Base-by-base conservation (phyloP, 78 protist species). In the Cavenderia fasciculata region DNA sequence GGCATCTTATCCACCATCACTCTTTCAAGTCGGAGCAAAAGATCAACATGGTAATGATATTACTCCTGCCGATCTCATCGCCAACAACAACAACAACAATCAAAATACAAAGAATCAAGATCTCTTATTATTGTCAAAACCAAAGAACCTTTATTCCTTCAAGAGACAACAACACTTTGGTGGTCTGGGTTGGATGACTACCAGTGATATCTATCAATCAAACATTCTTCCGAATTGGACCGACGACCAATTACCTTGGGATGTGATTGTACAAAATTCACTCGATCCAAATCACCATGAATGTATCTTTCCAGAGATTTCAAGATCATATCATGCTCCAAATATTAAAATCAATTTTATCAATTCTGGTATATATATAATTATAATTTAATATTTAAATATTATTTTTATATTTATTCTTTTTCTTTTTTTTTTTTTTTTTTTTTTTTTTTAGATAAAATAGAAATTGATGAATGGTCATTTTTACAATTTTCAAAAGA, bases 111-210 rank as follows among this genome's bases (percentile, higher is more conserved):
- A n/a, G 11, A n/a, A n/a, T n/a, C n/a, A n/a, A n/a, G n/a, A n/a
- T n/a, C n/a, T n/a, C n/a, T n/a, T n/a, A n/a, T n/a, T n/a, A n/a
- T n/a, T n/a, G n/a, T n/a, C n/a, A n/a, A n/a, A n/a, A n/a, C 72
- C 72, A 19, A 31, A n/a, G 4, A 63, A 63, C n/a, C 5, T 36
- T 8, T 82, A 43, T 34, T 12, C 62, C 16, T 65, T 82, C 52
- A 38, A 25, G 16, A n/a, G 90, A 31, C 79, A 82, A 44, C 40
- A 68, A 23, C 90, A 82, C 54, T 82, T 82, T 44, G 90, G 90
- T 29, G 90, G 90, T 14, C 51, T 82, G 3, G 90, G 90, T 23
- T 82, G 72, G 46, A 43, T 82, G 33, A 51, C 41, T 14, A 66
- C 23, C n/a, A 19, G 29, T 18, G 25, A 41, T 1, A 43, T 51